Conservation (phyloP, 2,329 filamentous ascomycete species). For the Passalora sequoiae region DNA sequence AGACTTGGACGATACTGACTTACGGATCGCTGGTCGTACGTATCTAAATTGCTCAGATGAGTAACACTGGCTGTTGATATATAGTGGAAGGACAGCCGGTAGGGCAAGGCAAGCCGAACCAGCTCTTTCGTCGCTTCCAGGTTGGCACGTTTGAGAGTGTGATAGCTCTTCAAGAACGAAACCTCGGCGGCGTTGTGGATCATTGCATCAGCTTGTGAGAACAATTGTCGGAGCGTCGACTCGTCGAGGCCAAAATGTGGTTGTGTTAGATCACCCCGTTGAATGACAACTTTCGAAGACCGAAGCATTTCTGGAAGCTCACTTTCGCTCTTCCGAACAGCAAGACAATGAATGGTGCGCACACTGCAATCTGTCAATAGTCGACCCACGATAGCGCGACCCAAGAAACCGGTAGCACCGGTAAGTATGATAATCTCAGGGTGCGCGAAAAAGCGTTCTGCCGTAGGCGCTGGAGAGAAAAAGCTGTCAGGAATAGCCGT, state of each 20-base stretch:
- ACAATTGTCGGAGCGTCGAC: too few species aligned
- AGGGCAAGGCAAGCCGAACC: not conserved
- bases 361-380: not conserved
- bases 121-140: not conserved
- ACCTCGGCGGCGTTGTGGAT: constrained; percentile 5
- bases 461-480: not conserved
- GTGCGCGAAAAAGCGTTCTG: too few species aligned
- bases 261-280: too few species aligned
- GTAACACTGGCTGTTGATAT: not conserved
- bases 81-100: constrained; percentile 2
- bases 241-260: too few species aligned
- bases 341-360: not conserved
- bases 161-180: constrained; percentile 2
- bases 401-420: not conserved
- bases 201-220: not conserved
- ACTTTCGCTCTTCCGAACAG: too few species aligned
- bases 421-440: not conserved
- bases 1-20: constrained; percentile 3
- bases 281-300: too few species aligned
- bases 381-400: not conserved
- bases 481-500: not conserved
- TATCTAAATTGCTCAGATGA: not conserved
- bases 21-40: not conserved
- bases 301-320: too few species aligned
- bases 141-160: not conserved